These are phyloP conservation scores for Protomyces gravidus DNA, from an alignment of 1,139 yeast genomes.

Conservation along the genomic window DNA sequence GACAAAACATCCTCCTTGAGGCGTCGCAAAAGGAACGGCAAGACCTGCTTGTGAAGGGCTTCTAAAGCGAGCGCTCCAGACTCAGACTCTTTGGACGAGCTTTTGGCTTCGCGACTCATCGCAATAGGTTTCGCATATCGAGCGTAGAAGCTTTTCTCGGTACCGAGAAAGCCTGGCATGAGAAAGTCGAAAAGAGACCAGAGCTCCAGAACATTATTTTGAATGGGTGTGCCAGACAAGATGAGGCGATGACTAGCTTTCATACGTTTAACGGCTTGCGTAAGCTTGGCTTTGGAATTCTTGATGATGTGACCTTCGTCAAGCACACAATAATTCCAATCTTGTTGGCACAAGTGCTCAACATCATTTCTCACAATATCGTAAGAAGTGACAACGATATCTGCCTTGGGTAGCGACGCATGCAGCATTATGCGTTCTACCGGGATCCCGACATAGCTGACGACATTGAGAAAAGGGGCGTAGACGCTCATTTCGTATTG, in stretches of 20 bases:
- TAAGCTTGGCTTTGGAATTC: constrained; percentile 80
- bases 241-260: constrained; percentile 85
- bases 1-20: constrained; percentile 93
- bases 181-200: constrained; percentile 97
- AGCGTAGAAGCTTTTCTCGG: constrained; percentile 90
- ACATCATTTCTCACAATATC: constrained; percentile 94
- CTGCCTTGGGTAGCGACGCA: constrained; percentile 53
- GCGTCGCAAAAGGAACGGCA: constrained; percentile 94
- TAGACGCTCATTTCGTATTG: constrained; percentile 88
- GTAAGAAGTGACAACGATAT: constrained; percentile 88
- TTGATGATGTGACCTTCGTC: constrained; percentile 98
- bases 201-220: constrained; percentile 88
- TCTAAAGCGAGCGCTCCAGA: constrained; percentile 95
- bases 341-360: constrained; percentile 54
- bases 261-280: constrained; percentile 78
- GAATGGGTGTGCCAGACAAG: constrained; percentile 96
- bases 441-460: constrained; percentile 92
- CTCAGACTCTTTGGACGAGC: constrained; percentile 92
- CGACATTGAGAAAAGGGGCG: constrained; percentile 77
- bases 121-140: constrained; percentile 97
- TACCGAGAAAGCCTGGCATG: constrained; percentile 98
- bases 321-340: constrained; percentile 88
- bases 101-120: constrained; percentile 83
- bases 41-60: constrained; percentile 89
- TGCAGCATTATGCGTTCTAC: constrained; percentile 60